phyloP scores from a whole-genome alignment of 2,329 filamentous ascomycete species.

The Ampelomyces quisqualis region DNA sequence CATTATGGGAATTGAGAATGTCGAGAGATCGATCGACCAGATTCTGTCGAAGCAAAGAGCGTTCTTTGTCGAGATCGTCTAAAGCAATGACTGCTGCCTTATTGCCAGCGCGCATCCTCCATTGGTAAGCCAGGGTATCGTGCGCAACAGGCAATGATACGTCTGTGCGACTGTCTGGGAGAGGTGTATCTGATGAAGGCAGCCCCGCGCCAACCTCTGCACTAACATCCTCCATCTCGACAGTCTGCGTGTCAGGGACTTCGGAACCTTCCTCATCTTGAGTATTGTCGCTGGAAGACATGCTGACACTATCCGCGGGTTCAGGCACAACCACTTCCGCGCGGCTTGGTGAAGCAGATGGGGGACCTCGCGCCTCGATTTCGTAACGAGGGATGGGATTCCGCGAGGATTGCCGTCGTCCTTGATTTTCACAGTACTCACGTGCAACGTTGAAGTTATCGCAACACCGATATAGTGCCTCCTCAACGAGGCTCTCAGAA shows the following conservation, averaged over 20 bases:
- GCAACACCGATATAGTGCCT: conserved; percentile 81
- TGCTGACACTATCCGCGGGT: conserved; percentile 29
- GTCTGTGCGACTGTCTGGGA: conserved; percentile 19
- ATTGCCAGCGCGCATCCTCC: conserved; percentile 36
- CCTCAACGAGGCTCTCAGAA: conserved; percentile 65
- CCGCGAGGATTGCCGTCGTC: conserved; percentile 58
- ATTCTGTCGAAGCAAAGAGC: conserved; percentile 69
- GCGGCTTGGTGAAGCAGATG: conserved; percentile 35
- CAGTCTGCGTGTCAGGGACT: conserved; percentile 36
- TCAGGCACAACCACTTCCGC: conserved; percentile 40
- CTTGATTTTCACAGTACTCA: conserved; percentile 74
- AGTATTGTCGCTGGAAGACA: conserved; percentile 27
- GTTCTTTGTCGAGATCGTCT: conserved; percentile 76
- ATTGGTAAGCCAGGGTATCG: conserved; percentile 37
- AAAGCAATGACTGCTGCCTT: conserved; percentile 57
- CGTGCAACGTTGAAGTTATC: conserved; percentile 61
- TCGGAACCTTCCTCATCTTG: conserved; percentile 31
- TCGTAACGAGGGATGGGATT: conserved; percentile 64
- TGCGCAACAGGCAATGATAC: conserved; percentile 16
- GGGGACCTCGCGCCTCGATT: conserved; percentile 30
- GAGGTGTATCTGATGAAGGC: conserved; percentile 16
- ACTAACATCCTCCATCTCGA: conserved; percentile 44
- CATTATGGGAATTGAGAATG: conserved; percentile 82
- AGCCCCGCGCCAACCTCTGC: conserved; percentile 13
- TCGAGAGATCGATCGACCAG: conserved; percentile 89